Percentiles rank a stretch among this genome's conserved stretches.
Evolutionary conservation across 2,329 filamentous ascomycete genomes (phyloP).

Genomic region (Fusarium guadeloupense): DNA sequence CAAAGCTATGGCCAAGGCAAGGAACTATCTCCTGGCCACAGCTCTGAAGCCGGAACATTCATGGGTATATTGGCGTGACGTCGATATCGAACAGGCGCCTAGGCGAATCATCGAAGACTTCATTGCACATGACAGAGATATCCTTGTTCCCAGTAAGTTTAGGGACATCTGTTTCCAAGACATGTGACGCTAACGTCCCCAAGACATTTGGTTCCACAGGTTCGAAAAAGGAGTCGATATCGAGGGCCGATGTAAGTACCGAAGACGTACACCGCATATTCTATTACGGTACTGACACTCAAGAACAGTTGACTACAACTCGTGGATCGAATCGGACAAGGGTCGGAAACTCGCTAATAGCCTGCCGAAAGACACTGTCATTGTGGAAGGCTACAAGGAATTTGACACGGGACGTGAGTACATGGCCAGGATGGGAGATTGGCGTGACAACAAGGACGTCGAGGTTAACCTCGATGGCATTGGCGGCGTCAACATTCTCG

Average conservation of each 20-base stretch:
- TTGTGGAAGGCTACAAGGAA: conserved; percentile 96
- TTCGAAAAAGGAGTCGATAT: conserved; percentile 85
- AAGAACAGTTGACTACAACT: conserved; percentile 90
- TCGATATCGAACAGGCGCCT: conserved; percentile 93
- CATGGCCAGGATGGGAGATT: conserved; percentile 91
- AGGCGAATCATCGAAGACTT: conserved; percentile 92
- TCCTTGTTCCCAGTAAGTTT: conserved; percentile 89
- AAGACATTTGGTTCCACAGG: conserved; percentile 97
- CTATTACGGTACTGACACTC: conserved; percentile 19
- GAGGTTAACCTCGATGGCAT: conserved; percentile 95
- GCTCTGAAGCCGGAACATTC: conserved; percentile 93
- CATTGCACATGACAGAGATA: conserved; percentile 89
- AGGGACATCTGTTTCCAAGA: background rate
- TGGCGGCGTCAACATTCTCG: conserved; percentile 95
- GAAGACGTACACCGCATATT: background rate
- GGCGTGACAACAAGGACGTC: conserved; percentile 89
- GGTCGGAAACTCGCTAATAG: conserved; percentile 76
- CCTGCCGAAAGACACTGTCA: conserved; percentile 80
- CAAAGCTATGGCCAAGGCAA: conserved; percentile 87
- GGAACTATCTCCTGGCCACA: conserved; percentile 88
- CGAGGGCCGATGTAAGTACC: conserved; percentile 85
- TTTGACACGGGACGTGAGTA: conserved; percentile 90
- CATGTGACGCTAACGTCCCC: conserved; percentile 40
- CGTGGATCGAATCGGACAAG: conserved; percentile 94
- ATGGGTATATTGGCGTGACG: conserved; percentile 99